Conservation (phyloP, 768 basidiomycete species). For the Pulveroboletus ravenelii region DNA sequence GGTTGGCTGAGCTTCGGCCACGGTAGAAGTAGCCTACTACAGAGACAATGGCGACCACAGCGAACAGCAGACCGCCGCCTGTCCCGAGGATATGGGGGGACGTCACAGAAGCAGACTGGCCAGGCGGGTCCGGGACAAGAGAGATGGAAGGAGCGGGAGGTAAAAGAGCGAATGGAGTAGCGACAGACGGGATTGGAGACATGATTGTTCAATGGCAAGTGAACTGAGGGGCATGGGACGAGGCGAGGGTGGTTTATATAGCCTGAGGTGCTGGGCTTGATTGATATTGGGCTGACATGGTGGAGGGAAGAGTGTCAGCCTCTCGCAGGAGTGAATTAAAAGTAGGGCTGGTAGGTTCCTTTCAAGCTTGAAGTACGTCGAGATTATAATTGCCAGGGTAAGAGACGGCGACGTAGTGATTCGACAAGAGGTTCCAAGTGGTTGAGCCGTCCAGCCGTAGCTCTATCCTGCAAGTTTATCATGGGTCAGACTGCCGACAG, state of each 20-base stretch:
- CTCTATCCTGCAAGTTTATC: too few relatives aligned
- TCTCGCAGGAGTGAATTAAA: too few relatives aligned
- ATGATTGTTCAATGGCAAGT: conserved; percentile 6
- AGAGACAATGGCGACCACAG: conserved; percentile 8
- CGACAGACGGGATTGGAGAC: conserved; percentile 15
- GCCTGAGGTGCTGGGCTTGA: too few relatives aligned
- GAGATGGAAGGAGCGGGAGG: background rate
- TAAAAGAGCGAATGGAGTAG: conserved; percentile 6
- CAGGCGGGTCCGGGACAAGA: background rate
- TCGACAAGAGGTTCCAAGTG: too few relatives aligned
- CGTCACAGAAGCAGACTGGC: background rate
- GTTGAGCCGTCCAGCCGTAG: too few relatives aligned
- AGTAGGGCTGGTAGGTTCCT: too few relatives aligned
- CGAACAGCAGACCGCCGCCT: conserved; percentile 14
- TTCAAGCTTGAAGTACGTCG: too few relatives aligned
- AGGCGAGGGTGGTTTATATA: conserved; percentile 3
- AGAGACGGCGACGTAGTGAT: too few relatives aligned
- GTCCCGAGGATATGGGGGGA: conserved; percentile 5
- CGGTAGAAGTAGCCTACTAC: conserved; percentile 15
- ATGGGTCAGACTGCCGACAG: too few relatives aligned
- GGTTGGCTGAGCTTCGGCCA: background rate
- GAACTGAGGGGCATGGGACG: background rate
- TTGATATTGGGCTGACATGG: too few relatives aligned
- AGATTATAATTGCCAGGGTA: too few relatives aligned
- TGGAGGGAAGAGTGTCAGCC: too few relatives aligned